Base-by-base conservation (phyloP, 345 rosid species). In the Arabis alpina region DNA sequence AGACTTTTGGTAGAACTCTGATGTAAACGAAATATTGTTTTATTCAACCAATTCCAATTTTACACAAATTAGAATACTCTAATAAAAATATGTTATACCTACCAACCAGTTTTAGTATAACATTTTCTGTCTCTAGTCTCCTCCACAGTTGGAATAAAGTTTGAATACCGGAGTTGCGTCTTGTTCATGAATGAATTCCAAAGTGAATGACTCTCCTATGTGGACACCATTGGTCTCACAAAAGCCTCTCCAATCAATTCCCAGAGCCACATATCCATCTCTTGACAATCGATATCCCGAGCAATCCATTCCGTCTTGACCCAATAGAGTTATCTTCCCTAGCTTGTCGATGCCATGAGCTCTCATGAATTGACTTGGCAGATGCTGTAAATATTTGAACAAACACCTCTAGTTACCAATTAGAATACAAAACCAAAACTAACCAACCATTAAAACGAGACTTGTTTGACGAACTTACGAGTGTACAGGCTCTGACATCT, bases 141-240 rank as follows among this genome's bases (percentile, higher is more conserved):
- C 44, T 56, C 6, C 10, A 16, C 14, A 10, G 8, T 36, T 56
- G 44, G 48, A 39, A 25, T 50, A 3, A 19, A 59, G 42, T 19
- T 24, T 59, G 8, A 59, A 2, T 4, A 45, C 41, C 14, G 2
- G 34, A 48, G 56, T 64, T 48, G 30, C 16, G 53, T 28, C 16
- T 15, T 63, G 43, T 45, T 59, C 37, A 59, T 11, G 0, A 4
- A 10, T 10, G 10, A 12, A 45, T 16, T 62, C 54, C 66, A 62
- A 45, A 28, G 15, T 47, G 42, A 62, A 62, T 2, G 42, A 28
- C 0, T 28, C 54, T 5, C 54, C 42, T 32, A 6, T 2, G 54
- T 43, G 44, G 5, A 61, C 24, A 13, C 66, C 66, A 44, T 61
- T 61, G 8, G 66, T 49, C 25, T 43, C 52, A 44, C 42, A 36